Evolutionary conservation across 176 grass and related monocot species (phyloP).

Genomic region (Ensete glaucum): DNA sequence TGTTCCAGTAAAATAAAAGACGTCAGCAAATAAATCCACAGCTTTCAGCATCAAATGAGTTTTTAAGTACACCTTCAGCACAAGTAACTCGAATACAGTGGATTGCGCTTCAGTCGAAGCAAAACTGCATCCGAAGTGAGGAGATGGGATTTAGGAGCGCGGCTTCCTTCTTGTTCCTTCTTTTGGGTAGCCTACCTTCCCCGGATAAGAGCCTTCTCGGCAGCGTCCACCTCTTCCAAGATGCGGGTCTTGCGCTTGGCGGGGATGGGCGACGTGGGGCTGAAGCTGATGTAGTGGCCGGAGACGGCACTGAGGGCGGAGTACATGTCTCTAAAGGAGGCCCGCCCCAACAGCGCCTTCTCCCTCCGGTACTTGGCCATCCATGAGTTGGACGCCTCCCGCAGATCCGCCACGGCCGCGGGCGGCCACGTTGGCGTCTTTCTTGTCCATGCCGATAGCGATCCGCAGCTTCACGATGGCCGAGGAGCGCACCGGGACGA

Average conservation of each 20-base stretch:
- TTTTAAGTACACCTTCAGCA: too few relatives aligned
- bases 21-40: too few relatives aligned
- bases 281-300: conserved; percentile 98
- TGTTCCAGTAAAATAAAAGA: too few relatives aligned
- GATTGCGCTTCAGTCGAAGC: too few relatives aligned
- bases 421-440: conserved; percentile 70
- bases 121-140: too few relatives aligned
- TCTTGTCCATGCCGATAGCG: conserved; percentile 74
- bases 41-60: too few relatives aligned
- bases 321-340: conserved; percentile 95
- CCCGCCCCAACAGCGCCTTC: conserved; percentile 64
- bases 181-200: conserved; percentile 33
- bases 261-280: conserved; percentile 88
- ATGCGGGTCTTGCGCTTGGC: conserved; percentile 88
- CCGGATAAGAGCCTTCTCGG: conserved; percentile 88
- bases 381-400: conserved; percentile 85
- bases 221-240: conserved; percentile 95
- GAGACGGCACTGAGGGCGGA: conserved; percentile 95
- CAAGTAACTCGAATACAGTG: too few relatives aligned
- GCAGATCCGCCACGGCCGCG: conserved; percentile 63
- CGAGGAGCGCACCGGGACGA: neutral
- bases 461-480: conserved; percentile 70
- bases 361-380: conserved; percentile 91
- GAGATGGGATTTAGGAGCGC: too few relatives aligned
- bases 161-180: too few relatives aligned